Conservation (phyloP, 352 stramenopile genomes). For the Pythium volutum region DNA sequence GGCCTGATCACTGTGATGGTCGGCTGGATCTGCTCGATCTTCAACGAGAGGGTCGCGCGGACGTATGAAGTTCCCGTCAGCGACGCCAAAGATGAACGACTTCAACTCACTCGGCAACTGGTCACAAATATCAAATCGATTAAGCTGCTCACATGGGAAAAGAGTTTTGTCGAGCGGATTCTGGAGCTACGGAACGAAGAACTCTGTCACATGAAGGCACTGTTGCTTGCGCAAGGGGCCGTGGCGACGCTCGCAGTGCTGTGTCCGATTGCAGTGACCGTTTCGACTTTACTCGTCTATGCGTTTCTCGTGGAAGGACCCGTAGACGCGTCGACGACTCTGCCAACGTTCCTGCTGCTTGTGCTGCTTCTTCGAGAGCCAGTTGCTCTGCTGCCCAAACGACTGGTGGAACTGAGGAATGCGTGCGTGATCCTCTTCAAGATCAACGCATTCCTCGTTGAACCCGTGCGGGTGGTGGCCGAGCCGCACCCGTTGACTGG, state of each 20-base stretch:
- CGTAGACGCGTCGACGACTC: not conserved
- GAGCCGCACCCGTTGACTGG: conserved; percentile 21
- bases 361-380: conserved; percentile 4
- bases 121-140: conserved; percentile 93
- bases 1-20: conserved; percentile 90
- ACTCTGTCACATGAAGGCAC: not conserved
- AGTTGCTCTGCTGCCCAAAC: not conserved
- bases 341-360: conserved; percentile 6
- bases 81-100: conserved; percentile 87
- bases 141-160: conserved; percentile 96
- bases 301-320: conserved; percentile 28
- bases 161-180: conserved; percentile 51
- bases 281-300: conserved; percentile 51
- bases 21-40: conserved; percentile 3
- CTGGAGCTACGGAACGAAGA: conserved; percentile 32
- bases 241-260: conserved; percentile 6
- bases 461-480: conserved; percentile 3
- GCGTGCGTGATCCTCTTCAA: conserved; percentile 41
- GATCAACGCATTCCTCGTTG: conserved; percentile 11
- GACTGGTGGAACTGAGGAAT: not conserved
- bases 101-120: conserved; percentile 94
- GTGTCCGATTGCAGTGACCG: conserved; percentile 46
- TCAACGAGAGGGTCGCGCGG: conserved; percentile 22
- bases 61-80: conserved; percentile 81
- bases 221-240: not conserved